These are phyloP conservation scores for Chlamydomonas sp. DNA, from an alignment of 139 green algal genomes.

Conservation along the genomic window DNA sequence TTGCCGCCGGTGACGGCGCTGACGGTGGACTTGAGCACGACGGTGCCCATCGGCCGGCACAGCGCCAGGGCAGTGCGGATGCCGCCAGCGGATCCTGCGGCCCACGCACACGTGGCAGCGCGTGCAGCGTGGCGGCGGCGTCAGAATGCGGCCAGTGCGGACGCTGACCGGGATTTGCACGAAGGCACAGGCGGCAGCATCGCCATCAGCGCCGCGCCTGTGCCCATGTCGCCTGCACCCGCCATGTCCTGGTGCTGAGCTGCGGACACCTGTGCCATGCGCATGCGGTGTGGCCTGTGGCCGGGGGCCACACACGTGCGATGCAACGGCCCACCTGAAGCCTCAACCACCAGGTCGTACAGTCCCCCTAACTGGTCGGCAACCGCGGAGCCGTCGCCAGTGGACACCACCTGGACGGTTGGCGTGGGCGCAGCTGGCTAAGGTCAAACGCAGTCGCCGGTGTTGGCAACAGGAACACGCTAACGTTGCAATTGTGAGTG, in stretches of 20 bases:
- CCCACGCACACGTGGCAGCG: not conserved
- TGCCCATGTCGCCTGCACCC: not conserved
- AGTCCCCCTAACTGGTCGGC: not conserved
- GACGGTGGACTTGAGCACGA: slow-evolving; percentile 80
- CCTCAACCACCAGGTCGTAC: slow-evolving; percentile 74
- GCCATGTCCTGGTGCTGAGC: no score
- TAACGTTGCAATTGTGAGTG: no score
- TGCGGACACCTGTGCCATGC: not conserved
- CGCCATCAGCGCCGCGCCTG: not conserved
- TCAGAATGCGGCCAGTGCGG: no score
- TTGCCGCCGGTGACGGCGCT: slow-evolving; percentile 27
- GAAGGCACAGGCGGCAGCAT: not conserved
- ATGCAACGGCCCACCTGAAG: slow-evolving; percentile 39
- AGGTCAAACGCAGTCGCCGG: not conserved
- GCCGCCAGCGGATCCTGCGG: slow-evolving; percentile 52
- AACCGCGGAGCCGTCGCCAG: slow-evolving; percentile 7
- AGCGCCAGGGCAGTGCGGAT: slow-evolving; percentile 60
- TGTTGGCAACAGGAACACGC: no score
- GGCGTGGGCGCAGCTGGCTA: not conserved
- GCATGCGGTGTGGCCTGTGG: not conserved
- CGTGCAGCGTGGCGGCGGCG: not conserved
- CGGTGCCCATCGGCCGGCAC: slow-evolving; percentile 59
- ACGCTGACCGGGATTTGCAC: not conserved
- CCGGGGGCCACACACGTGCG: no score
- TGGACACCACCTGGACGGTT: slow-evolving; percentile 5